Evolutionary conservation across 192 early-diverging fungal genomes (phyloP), one percentile per base, ranked within the genome.

Genomic region (Backusella tuberculispora): DNA sequence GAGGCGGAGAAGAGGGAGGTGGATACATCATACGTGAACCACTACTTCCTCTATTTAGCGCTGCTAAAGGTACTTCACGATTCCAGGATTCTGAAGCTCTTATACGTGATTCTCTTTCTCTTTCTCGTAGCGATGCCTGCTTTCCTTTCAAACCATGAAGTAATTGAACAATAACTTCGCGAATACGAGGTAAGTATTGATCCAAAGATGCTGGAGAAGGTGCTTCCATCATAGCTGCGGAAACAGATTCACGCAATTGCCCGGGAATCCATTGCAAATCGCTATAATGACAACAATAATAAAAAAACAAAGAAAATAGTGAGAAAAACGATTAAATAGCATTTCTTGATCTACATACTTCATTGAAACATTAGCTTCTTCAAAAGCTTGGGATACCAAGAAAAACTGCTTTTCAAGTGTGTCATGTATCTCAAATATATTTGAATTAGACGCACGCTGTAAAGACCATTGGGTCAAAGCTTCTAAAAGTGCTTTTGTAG

Each of bases 131-230:
- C 21, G 50, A 14, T 1, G 72, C 66, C 45, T 81, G 80, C 15
- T 77, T 81, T 24, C 56, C 72, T 68, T 77, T 81, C n/a, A 81
- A 42, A 15, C 80, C 80, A 72, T 81, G 80, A 13, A 81, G 44
- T 29, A 81, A 64, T 29, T 75, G 80, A 6, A 81, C 76, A 77
- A 81, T 81, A 9, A 81, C 76, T 56, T 81, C 80, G 21, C 80
- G 80, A 48, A 81, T 81, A 63, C 73, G 75, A 37, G 80, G 80
- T 38, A 81, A 72, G 44, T 81, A 47, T 38, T 81, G 80, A 42
- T 81, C 76, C 13, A 81, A 43, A 10, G 71, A 56, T 3, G 63
- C 43, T 13, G 76, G 63, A 26, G 80, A 81, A 21, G 75, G 72
- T 10, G 60, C 64, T 43, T 78, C 63, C n/a, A 67, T 63, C 76